Evolutionary conservation across 225 moss, liverwort and hornwort species (phyloP), one percentile per base, ranked within the genome.

Genomic region (Asterella californica): DNA sequence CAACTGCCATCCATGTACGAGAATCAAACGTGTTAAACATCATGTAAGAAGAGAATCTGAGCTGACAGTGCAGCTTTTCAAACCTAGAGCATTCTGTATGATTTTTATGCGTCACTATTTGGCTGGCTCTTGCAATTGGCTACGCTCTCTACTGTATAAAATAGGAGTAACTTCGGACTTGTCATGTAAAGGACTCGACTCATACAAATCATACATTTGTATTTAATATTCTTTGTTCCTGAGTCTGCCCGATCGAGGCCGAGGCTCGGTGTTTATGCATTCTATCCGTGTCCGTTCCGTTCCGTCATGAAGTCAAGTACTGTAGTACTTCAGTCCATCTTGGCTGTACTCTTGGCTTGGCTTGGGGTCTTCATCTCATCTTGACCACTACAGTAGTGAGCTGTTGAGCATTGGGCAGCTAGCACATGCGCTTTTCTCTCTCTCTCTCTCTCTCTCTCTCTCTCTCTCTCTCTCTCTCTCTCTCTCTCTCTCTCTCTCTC

Each of bases 1-100:
- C 76, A 76, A 76, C 60, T 60, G 76, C 60, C 53, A 60, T 59
- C 37, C 53, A 60, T 60, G 73, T 73, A 73, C 50, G 48, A 70
- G 69, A 49, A 73, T 50, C 73, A 52, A 72, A 73, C 73, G 73
- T 73, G 73, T 49, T 73, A 73, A n/a, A 48, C 73, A 70, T 73
- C 50, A 73, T 30, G 73, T 73, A 52, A 73, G 73, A 73, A 73
- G 17, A 73, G 73, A 73, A 73, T 52, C 60, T 42, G 25, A 59
- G 59, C 15, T 76, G 76, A 12, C 38, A 24, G 42, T 5, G 60
- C 59, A 60, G 57, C 57, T 57, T 76, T 76, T 37, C 21, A 57
- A 59, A 59, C 50, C 50, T 49, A 25, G 30, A 29, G 72, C 48
- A 5, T 49, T 49, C 49, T 30, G 49, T 49, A 73, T 32, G 10